Base-by-base conservation (phyloP, 208 protist species). In the Leishmania tropica region DNA sequence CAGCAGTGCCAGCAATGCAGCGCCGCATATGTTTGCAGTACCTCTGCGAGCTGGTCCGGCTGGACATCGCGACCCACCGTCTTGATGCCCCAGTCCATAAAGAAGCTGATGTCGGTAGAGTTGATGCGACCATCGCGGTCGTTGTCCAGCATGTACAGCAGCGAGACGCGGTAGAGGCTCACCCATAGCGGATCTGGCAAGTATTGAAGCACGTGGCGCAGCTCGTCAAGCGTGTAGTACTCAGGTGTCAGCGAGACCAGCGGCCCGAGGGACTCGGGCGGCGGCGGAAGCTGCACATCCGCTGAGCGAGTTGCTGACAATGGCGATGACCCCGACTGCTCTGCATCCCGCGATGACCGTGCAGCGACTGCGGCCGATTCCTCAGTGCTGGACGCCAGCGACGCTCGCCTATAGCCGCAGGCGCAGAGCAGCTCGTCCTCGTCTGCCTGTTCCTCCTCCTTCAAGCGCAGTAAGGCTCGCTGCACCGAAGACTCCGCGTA, bases 131-230 rank as follows among this genome's bases (percentile, higher is more conserved):
- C 92, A 87, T 96, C 89, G 62, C 81, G 65, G 83, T 96, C 89
- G 86, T 81, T 76, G 83, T 96, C 90, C 11, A 94, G 81, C 68
- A 93, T 81, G 86, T 92, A 96, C 42, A 94, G 85, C 19, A 96
- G 67, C 7, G 87, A 85, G 56, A 92, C 80, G 58, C 90, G 89
- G 76, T 93, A 76, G 45, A 93, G 81, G 64, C 87, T 90, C 6
- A 93, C 81, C 86, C 73, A 89, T 76, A 96, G 86, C 67, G 83
- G 71, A 58, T 94, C 90, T 17, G 90, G 89, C 60, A 96, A 77
- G 62, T 89, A 92, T 21, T 81, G 64, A 70, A 91, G 76, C 0
- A 86, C 84, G 47, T 86, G 79, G 28, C 92, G 84, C 74, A 95
- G 79, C 72, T 91, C 89, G 21, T 91, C 87, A 24, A 93, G 76